These are phyloP conservation scores for Geosmithia flava DNA, from an alignment of 2,329 filamentous ascomycete species.

Conservation along the genomic window DNA sequence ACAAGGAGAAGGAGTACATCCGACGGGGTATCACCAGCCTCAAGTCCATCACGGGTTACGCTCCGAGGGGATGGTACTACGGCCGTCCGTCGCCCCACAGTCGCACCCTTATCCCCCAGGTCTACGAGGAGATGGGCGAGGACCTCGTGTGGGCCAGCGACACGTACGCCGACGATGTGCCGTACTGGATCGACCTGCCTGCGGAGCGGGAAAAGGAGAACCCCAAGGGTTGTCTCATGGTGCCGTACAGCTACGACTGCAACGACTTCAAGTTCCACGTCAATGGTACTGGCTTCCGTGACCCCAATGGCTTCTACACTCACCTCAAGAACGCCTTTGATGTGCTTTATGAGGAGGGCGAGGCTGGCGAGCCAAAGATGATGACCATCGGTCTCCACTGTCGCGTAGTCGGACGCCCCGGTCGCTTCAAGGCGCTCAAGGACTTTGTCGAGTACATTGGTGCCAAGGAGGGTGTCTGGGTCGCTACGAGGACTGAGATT, in stretches of 20 bases:
- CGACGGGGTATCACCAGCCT: conserved; percentile 25
- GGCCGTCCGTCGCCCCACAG: conserved; percentile 24
- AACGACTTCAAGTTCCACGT: conserved; percentile 34
- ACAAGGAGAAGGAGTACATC: conserved; percentile 34
- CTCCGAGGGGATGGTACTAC: conserved; percentile 36
- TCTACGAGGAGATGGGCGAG: conserved; percentile 38
- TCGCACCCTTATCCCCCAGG: conserved; percentile 29
- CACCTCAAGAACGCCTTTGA: conserved; percentile 40
- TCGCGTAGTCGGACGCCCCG: conserved; percentile 38
- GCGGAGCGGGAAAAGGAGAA: conserved; percentile 25
- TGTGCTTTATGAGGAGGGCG: conserved; percentile 37
- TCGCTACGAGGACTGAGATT: conserved; percentile 39
- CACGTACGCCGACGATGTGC: conserved; percentile 40
- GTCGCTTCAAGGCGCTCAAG: conserved; percentile 34
- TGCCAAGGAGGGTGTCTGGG: conserved; percentile 39
- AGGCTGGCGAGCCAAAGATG: conserved; percentile 37
- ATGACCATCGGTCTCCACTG: conserved; percentile 44
- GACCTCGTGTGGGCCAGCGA: conserved; percentile 36
- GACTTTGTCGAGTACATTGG: conserved; percentile 40
- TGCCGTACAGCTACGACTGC: conserved; percentile 42
- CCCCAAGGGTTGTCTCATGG: conserved; percentile 37
- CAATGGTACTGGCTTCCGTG: conserved; percentile 28
- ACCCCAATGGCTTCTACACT: conserved; percentile 27
- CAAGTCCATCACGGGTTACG: conserved; percentile 28
- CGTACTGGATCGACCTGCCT: conserved; percentile 42